Percentiles rank a stretch among this genome's conserved stretches.
Conservation (phyloP, 2,329 filamentous ascomycete species). For the Colletotrichum simmondsii region DNA sequence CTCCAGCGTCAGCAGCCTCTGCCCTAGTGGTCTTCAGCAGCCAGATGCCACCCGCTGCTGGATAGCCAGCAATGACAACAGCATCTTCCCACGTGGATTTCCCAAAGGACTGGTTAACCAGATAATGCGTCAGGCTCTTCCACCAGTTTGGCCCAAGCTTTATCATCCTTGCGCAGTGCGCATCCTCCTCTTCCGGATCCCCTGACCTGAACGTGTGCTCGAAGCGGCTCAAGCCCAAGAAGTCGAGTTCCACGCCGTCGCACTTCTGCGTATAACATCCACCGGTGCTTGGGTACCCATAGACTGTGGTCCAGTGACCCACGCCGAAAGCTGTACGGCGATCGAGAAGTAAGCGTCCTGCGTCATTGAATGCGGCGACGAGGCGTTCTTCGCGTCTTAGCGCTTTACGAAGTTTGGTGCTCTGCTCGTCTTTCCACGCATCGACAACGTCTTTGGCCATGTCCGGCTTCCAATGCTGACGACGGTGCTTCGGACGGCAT, state of each 20-base stretch:
- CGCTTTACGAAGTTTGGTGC: neutral
- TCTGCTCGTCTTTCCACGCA: neutral
- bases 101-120: neutral
- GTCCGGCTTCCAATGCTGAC: neutral
- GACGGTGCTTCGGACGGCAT: neutral
- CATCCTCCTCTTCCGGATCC: constrained; percentile 28
- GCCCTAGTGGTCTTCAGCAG: neutral
- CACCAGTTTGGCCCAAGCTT: constrained; percentile 21
- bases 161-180: constrained; percentile 27
- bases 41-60: constrained; percentile 6
- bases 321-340: constrained; percentile 4
- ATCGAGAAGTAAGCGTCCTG: neutral
- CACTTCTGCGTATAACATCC: constrained; percentile 16
- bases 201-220: constrained; percentile 21
- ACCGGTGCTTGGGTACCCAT: constrained; percentile 11
- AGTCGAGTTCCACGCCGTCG: constrained; percentile 33
- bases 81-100: neutral
- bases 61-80: neutral
- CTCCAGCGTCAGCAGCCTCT: neutral
- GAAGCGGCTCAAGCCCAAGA: constrained; percentile 30
- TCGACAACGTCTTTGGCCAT: neutral
- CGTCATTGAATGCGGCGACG: neutral
- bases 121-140: neutral
- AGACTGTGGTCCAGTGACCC: constrained; percentile 1
- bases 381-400: neutral